A percentile compares a stretch with the other conserved stretches of the same genome.
These are phyloP conservation scores for Ophiocordyceps sinensis DNA, from an alignment of 2,329 filamentous ascomycete genomes.

Conservation along the genomic window DNA sequence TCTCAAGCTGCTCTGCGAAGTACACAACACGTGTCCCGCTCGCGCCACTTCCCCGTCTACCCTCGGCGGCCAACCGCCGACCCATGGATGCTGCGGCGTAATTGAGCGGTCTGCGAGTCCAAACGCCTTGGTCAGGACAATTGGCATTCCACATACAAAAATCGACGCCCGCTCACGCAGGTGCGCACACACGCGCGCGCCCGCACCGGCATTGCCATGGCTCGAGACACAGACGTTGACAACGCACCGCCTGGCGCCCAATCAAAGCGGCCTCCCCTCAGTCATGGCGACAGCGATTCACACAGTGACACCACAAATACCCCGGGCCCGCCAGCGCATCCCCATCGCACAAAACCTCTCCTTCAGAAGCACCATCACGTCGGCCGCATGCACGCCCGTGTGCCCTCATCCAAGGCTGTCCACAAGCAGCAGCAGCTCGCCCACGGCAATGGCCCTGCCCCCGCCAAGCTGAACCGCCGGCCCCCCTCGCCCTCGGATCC, in stretches of 20 bases:
- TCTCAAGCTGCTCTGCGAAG: neutral
- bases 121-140: neutral
- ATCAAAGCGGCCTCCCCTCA: slow-evolving; percentile 37
- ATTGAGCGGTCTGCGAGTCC: slow-evolving; percentile 3
- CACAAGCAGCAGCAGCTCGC: slow-evolving; percentile 26
- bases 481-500: slow-evolving; percentile 23
- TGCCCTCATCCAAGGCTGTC: slow-evolving; percentile 35
- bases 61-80: slow-evolving; percentile 2
- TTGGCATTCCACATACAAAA: neutral
- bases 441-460: slow-evolving; percentile 5
- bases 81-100: slow-evolving; percentile 4
- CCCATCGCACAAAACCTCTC: slow-evolving; percentile 16
- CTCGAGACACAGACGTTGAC: slow-evolving; percentile 31
- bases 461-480: slow-evolving; percentile 27
- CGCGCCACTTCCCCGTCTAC: neutral
- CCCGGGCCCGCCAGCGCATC: slow-evolving; percentile 9
- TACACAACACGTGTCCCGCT: slow-evolving; percentile 2
- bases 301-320: slow-evolving; percentile 15
- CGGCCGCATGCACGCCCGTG: slow-evolving; percentile 35
- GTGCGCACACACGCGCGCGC: neutral
- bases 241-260: slow-evolving; percentile 33
- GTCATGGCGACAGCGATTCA: slow-evolving; percentile 20
- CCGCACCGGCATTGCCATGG: slow-evolving; percentile 15
- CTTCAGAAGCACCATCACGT: slow-evolving; percentile 21
- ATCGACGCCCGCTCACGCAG: slow-evolving; percentile 1